A percentile compares a stretch with the other conserved stretches of the same genome.
Evolutionary conservation across 805 yeast species (phyloP).

Genomic region (Saccharomycodes ludwigii): DNA sequence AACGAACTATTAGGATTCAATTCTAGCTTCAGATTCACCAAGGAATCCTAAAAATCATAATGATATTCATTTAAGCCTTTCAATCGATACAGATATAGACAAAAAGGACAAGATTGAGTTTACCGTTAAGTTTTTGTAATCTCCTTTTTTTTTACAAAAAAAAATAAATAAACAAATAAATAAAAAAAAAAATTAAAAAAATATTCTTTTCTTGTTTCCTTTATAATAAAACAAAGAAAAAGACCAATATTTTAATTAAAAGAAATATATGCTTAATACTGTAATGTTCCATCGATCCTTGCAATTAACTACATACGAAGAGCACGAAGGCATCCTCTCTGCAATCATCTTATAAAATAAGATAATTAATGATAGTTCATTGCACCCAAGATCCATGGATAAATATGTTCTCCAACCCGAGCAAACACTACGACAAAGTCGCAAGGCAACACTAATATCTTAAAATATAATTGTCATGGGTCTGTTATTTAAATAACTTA

Average conservation of each 20-base stretch:
- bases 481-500: conserved; percentile 18
- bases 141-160: not conserved
- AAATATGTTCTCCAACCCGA: conserved; percentile 48
- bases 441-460: conserved; percentile 29
- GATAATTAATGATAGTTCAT: conserved; percentile 43
- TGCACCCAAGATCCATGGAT: conserved; percentile 63
- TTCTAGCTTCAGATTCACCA: conserved; percentile 57
- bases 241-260: not conserved
- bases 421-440: conserved; percentile 16
- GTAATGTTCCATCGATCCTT: conserved; percentile 32
- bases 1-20: conserved; percentile 85
- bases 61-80: too few species aligned
- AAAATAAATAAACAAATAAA: not conserved
- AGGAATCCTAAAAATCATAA: too few species aligned
- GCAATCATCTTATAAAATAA: conserved; percentile 20
- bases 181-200: too few species aligned
- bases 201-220: not conserved
- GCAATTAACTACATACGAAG: conserved; percentile 57
- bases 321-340: conserved; percentile 67
- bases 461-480: conserved; percentile 53
- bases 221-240: conserved; percentile 1
- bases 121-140: not conserved
- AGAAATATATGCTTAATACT: conserved; percentile 1
- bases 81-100: conserved; percentile 6
- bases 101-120: not conserved